These are phyloP conservation scores for Venturia aucupariae DNA, from an alignment of 2,329 filamentous ascomycete genomes.

Conservation along the genomic window DNA sequence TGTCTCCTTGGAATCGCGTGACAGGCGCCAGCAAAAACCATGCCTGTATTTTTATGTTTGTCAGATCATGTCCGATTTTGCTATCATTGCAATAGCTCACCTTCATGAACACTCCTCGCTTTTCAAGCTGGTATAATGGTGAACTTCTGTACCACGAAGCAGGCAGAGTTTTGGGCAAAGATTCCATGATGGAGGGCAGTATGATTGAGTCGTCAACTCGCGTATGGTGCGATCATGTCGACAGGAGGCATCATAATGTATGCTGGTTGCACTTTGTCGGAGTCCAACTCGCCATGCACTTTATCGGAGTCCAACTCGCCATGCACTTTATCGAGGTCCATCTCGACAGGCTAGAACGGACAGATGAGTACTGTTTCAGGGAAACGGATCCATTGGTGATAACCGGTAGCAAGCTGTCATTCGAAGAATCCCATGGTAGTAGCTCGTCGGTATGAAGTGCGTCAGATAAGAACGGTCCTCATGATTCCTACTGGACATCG, in stretches of 20 bases:
- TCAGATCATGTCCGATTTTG: not conserved
- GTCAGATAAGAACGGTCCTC: not conserved
- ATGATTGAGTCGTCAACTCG: not conserved
- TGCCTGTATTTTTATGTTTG: constrained; percentile 25
- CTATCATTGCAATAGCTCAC: constrained; percentile 20
- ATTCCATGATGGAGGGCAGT: not conserved
- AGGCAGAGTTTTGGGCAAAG: constrained; percentile 35
- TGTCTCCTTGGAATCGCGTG: constrained; percentile 37
- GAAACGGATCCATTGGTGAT: not conserved
- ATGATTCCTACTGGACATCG: not conserved
- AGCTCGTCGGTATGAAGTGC: not conserved
- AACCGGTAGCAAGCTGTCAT: not conserved
- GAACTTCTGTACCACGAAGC: constrained; percentile 44
- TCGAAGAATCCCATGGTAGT: not conserved
- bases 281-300: not conserved
- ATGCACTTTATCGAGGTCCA: not conserved
- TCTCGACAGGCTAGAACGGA: not conserved
- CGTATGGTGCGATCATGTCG: not conserved
- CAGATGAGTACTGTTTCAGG: not conserved
- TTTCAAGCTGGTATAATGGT: constrained; percentile 41
- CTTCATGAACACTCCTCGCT: constrained; percentile 41
- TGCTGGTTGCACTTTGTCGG: not conserved
- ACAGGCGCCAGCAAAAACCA: constrained; percentile 46
- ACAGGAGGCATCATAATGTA: not conserved
- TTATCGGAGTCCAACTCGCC: not conserved